Base-by-base conservation (phyloP, 345 rosid genomes). In the Erodium maritimum region DNA sequence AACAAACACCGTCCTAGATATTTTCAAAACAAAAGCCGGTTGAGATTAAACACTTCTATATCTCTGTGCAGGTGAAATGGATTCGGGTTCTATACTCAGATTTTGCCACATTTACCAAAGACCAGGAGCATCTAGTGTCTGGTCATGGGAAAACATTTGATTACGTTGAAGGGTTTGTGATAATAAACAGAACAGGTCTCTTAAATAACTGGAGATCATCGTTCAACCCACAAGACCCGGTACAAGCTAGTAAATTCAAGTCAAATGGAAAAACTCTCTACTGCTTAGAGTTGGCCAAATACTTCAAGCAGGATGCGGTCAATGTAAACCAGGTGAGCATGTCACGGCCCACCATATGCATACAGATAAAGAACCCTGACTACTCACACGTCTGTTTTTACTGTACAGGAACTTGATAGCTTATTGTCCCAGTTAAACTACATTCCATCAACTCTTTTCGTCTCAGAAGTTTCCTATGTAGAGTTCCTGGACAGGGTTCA, bases 121-220 rank as follows among this genome's bases (percentile, higher is more conserved):
- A 91, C 71, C 98, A 91, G 78, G 93, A 86, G 81, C 68, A 57
- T 48, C 65, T 91, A 51, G 83, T 84, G 56, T 76, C 89, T 13
- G 77, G 64, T 61, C 80, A 74, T 25, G 33, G 33, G 55, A 73
- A 52, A 59, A 71, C 79, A 42, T 86, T 91, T 3, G 93, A 88
- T 61, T 91, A 91, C 57, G 23, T 88, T 4, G 98, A 91, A 86
- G 98, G 98, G 29, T 88, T 86, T 70, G 93, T 88, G 71, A 81
- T 86, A 52, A 80, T 82, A 62, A 86, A 91, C 77, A 75, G 93
- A 65, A 86, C 95, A 42, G 89, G 86, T n/a, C 86, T 86, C 56
- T 65, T 86, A 34, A 82, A 83, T 62, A 84, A 67, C 77, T 91
- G 98, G 98, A 79, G 93, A 66, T 71, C 86, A 57, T 84, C 95